These are phyloP conservation scores for Hypoxylon sp. DNA, from an alignment of 2,329 filamentous ascomycete genomes.

Conservation along the genomic window DNA sequence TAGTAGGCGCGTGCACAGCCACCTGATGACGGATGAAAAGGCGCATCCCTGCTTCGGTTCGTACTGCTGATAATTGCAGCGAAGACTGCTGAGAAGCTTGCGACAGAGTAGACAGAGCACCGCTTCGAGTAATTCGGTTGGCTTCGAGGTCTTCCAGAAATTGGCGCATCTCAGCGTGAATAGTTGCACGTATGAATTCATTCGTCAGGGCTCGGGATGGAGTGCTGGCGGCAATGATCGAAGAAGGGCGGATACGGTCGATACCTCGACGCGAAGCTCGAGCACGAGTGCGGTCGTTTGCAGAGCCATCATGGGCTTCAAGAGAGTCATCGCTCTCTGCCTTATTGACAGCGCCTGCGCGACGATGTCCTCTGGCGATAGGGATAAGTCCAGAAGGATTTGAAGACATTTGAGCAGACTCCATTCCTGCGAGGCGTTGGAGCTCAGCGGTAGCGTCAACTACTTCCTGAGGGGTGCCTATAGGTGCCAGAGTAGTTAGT, in stretches of 20 bases:
- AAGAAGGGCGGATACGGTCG: slow-evolving; percentile 6
- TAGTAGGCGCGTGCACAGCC: slow-evolving; percentile 20
- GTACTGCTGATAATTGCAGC: not conserved
- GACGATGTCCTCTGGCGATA: not conserved
- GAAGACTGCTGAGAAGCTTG: not conserved
- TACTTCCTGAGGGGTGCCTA: slow-evolving; percentile 17
- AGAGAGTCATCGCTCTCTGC: not conserved
- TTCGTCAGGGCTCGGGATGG: slow-evolving; percentile 11
- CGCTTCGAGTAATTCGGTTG: slow-evolving; percentile 3
- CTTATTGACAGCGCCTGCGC: not conserved
- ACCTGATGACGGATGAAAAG: slow-evolving; percentile 31
- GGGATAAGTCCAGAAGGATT: not conserved
- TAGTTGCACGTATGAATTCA: slow-evolving; percentile 22
- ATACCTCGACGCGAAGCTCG: not conserved
- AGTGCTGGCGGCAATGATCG: slow-evolving; percentile 34
- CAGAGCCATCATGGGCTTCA: not conserved
- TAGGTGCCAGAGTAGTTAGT: slow-evolving; percentile 12
- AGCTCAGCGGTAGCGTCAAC: slow-evolving; percentile 28
- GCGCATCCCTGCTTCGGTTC: slow-evolving; percentile 25
- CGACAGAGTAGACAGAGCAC: slow-evolving; percentile 8
- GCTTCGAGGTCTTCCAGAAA: slow-evolving; percentile 21
- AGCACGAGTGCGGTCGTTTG: not conserved
- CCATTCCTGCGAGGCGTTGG: slow-evolving; percentile 7
- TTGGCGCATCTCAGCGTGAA: slow-evolving; percentile 22
- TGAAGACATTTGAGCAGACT: not conserved